These are phyloP conservation scores for Auriculariales sp. DNA, from an alignment of 768 basidiomycete species.

Conservation along the genomic window DNA sequence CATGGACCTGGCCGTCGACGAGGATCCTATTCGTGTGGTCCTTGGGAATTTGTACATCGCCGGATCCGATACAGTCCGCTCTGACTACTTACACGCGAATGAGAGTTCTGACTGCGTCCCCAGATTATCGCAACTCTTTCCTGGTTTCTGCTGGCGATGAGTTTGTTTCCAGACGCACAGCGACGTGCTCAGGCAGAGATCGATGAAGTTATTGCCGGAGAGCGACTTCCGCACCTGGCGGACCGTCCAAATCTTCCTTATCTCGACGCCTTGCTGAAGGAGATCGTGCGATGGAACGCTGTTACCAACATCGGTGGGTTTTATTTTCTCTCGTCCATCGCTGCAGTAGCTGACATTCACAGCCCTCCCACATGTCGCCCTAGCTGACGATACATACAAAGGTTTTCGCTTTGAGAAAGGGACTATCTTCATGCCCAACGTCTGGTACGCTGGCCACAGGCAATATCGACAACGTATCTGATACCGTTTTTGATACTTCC, in stretches of 20 bases:
- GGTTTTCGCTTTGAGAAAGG: conserved; percentile 11
- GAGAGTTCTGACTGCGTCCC: background rate
- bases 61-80: background rate
- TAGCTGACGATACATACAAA: conserved; percentile 10
- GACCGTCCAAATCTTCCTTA: conserved; percentile 13
- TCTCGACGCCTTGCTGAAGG: conserved; percentile 10
- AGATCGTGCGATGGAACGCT: conserved; percentile 14
- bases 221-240: conserved; percentile 13
- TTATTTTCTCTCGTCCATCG: background rate
- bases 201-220: conserved; percentile 7
- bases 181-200: conserved; percentile 14
- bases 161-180: conserved; percentile 10
- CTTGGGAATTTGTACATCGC: background rate
- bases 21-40: background rate
- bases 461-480: background rate
- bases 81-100: background rate
- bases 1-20: background rate
- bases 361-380: background rate
- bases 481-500: too few species aligned
- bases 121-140: conserved; percentile 24
- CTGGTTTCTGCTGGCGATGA: conserved; percentile 36
- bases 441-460: conserved; percentile 3
- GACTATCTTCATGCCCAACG: conserved; percentile 10
- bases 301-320: conserved; percentile 2
- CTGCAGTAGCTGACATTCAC: background rate